phyloP scores from a whole-genome alignment of 202 grass and related monocot species.

The Schoenoplectus tabernaemontani region DNA sequence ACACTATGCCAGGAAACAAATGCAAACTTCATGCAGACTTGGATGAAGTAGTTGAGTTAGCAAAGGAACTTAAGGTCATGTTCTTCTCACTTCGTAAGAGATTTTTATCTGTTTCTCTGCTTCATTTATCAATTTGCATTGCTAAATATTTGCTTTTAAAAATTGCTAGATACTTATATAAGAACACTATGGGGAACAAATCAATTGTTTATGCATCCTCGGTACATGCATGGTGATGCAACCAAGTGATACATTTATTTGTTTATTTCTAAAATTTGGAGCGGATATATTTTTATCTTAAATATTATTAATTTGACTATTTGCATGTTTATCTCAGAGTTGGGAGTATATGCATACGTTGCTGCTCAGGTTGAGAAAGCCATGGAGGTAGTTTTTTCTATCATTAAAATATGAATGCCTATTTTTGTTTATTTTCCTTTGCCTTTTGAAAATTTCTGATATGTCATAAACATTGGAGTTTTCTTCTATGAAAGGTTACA shows the following conservation, averaged over 20 bases:
- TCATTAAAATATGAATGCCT: conserved; percentile 17
- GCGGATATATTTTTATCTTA: conserved; percentile 20
- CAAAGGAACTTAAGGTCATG: conserved; percentile 85
- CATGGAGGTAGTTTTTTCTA: conserved; percentile 49
- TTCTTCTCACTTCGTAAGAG: conserved; percentile 22
- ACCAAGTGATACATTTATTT: conserved; percentile 56
- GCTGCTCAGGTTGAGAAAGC: conserved; percentile 98
- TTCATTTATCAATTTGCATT: conserved; percentile 41
- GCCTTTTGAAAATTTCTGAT: neutral
- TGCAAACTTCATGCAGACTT: too few species aligned
- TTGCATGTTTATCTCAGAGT: conserved; percentile 27
- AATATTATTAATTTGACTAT: conserved; percentile 27
- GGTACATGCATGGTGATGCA: conserved; percentile 92
- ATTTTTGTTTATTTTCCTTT: neutral
- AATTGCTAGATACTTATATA: conserved; percentile 50
- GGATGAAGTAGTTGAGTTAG: conserved; percentile 82
- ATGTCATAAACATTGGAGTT: neutral
- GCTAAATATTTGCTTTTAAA: neutral
- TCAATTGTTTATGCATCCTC: conserved; percentile 79
- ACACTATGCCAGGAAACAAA: conserved; percentile 59
- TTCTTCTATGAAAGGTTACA: conserved; percentile 42
- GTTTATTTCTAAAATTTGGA: neutral
- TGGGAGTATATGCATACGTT: conserved; percentile 75
- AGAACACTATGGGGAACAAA: conserved; percentile 84
- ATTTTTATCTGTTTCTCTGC: conserved; percentile 1